Conservation (phyloP, 2,329 filamentous ascomycete genomes). For the Talaromyces sp. region DNA sequence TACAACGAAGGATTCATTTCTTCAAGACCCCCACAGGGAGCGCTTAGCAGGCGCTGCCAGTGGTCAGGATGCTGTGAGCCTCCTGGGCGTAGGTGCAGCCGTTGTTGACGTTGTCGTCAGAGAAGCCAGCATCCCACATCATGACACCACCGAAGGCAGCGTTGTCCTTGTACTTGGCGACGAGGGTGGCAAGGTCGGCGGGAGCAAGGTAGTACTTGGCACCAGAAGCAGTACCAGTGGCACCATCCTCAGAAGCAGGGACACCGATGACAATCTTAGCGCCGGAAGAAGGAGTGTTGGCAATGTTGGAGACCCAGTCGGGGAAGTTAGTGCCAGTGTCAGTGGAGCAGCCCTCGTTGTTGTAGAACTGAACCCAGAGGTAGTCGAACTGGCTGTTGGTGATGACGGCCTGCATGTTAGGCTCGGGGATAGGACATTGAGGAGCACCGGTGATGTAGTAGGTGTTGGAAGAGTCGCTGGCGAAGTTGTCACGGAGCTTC, state of each 20-base stretch:
- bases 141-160: constrained; percentile 54
- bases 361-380: constrained; percentile 54
- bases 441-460: constrained; percentile 52
- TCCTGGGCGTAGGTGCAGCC: constrained; percentile 42
- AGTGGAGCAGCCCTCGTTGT: constrained; percentile 48
- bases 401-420: constrained; percentile 43
- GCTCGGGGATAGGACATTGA: constrained; percentile 48
- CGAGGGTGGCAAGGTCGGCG: constrained; percentile 40
- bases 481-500: constrained; percentile 40
- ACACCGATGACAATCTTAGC: constrained; percentile 54
- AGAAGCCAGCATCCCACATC: constrained; percentile 53
- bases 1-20: neutral
- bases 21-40: neutral
- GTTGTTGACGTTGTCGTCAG: constrained; percentile 42
- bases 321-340: constrained; percentile 41
- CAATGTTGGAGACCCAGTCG: constrained; percentile 40
- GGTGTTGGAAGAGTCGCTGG: constrained; percentile 23
- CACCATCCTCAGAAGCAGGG: constrained; percentile 29
- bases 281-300: constrained; percentile 32
- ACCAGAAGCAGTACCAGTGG: constrained; percentile 15
- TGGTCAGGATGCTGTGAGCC: constrained; percentile 42
- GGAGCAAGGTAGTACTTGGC: constrained; percentile 43
- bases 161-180: constrained; percentile 38
- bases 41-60: constrained; percentile 5
- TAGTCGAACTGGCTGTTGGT: constrained; percentile 45